Evolutionary conservation across 2,329 filamentous ascomycete species (phyloP).

Genomic region (Madurella fahalii): DNA sequence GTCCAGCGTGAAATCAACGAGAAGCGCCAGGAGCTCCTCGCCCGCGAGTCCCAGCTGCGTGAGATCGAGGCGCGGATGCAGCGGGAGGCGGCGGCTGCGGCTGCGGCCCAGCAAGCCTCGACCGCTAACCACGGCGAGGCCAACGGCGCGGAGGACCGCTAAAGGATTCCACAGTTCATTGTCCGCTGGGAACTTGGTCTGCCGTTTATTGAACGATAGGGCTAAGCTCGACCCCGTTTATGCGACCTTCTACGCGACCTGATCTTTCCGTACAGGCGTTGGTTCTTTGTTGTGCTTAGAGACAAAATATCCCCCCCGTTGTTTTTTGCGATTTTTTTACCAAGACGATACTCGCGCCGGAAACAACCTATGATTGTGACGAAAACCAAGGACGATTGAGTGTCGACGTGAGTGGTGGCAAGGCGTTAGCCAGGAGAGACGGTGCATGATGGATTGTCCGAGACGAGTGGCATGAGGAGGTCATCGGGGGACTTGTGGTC

Average conservation of each 20-base stretch:
- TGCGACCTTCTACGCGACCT: constrained; percentile 37
- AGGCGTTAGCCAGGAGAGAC: not conserved
- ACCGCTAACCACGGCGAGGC: constrained; percentile 39
- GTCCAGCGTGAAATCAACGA: constrained; percentile 99
- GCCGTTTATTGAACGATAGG: constrained; percentile 20
- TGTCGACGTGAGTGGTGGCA: constrained; percentile 14
- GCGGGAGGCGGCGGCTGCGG: constrained; percentile 64
- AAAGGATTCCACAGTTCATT: not conserved
- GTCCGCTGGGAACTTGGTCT: constrained; percentile 24
- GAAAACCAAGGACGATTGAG: constrained; percentile 20
- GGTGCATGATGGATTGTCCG: constrained; percentile 6
- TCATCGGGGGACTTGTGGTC: not conserved
- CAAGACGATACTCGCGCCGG: constrained; percentile 26
- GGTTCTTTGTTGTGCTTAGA: constrained; percentile 43
- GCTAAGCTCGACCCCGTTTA: constrained; percentile 18
- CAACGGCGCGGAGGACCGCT: constrained; percentile 47
- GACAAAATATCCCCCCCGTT: constrained; percentile 42
- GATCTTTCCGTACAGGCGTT: constrained; percentile 48
- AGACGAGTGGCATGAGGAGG: not conserved
- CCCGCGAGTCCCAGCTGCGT: constrained; percentile 95
- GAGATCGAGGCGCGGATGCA: constrained; percentile 99
- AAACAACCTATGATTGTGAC: constrained; percentile 22
- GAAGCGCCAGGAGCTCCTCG: constrained; percentile 97
- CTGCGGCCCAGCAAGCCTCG: constrained; percentile 34
- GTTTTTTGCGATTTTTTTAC: constrained; percentile 36